phyloP scores from a whole-genome alignment of 2,329 filamentous ascomycete species.

The Cladosporium colombiae region DNA sequence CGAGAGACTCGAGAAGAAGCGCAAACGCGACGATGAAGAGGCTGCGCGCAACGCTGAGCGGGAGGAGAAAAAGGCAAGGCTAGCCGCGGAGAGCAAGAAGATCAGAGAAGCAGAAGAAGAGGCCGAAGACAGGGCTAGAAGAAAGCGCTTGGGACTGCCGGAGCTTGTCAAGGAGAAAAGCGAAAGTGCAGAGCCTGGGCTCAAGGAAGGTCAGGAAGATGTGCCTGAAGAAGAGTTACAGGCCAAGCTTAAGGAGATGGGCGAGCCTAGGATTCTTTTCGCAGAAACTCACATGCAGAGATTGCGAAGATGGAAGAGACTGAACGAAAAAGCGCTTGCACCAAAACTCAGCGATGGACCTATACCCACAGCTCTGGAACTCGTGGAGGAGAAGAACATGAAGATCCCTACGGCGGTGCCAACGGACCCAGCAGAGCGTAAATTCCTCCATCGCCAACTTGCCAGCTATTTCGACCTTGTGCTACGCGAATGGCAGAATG shows the following conservation, averaged over 20 bases:
- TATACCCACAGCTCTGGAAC: slow-evolving; percentile 79
- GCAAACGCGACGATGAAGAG: slow-evolving; percentile 85
- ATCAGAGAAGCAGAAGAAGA: slow-evolving; percentile 71
- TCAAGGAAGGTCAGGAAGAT: slow-evolving; percentile 54
- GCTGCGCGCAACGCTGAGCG: slow-evolving; percentile 66
- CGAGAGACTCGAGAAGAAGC: slow-evolving; percentile 72
- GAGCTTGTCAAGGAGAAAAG: slow-evolving; percentile 61
- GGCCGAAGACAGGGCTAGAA: slow-evolving; percentile 69
- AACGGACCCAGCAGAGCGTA: slow-evolving; percentile 64
- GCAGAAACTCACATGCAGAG: slow-evolving; percentile 74
- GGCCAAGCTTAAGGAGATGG: slow-evolving; percentile 66
- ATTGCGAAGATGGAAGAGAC: slow-evolving; percentile 68
- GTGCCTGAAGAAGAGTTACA: slow-evolving; percentile 71
- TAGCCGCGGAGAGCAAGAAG: slow-evolving; percentile 77
- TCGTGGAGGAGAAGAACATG: slow-evolving; percentile 85
- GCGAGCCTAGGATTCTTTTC: slow-evolving; percentile 75
- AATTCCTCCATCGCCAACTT: slow-evolving; percentile 81
- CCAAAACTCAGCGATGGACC: slow-evolving; percentile 65
- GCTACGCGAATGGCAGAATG: slow-evolving; percentile 80
- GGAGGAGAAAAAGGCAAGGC: slow-evolving; percentile 76
- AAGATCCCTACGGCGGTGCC: slow-evolving; percentile 68
- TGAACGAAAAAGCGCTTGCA: slow-evolving; percentile 48
- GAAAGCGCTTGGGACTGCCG: slow-evolving; percentile 78
- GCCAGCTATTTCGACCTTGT: slow-evolving; percentile 96
- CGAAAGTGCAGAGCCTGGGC: slow-evolving; percentile 37